These are phyloP conservation scores for Eudorina sp. DNA, from an alignment of 139 green algal species.

Conservation along the genomic window DNA sequence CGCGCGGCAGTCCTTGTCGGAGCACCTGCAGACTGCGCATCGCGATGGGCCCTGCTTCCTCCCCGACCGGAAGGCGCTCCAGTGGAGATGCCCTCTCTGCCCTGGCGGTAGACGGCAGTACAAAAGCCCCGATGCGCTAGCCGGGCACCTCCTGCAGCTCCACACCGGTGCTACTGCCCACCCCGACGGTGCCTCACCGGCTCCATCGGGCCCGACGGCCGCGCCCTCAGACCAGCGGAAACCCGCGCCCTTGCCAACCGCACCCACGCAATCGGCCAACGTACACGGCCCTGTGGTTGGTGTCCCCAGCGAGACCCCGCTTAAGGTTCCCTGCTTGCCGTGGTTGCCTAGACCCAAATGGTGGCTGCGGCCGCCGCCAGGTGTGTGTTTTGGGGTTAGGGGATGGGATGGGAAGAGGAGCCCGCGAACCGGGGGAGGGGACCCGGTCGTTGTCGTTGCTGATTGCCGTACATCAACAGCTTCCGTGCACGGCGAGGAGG, in stretches of 20 bases:
- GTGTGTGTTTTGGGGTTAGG: no score
- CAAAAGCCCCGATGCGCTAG: not conserved
- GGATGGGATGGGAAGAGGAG: no score
- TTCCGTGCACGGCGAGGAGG: no score
- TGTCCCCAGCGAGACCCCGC: not conserved
- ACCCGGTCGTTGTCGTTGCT: no score
- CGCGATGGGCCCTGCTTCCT: not conserved
- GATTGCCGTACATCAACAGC: no score
- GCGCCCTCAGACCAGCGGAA: no score
- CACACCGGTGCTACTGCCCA: not conserved
- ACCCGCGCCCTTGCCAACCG: not conserved
- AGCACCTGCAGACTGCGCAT: conserved; percentile 3
- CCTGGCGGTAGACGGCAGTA: not conserved
- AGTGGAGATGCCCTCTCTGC: conserved; percentile 18
- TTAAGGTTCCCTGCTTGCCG: conserved; percentile 6
- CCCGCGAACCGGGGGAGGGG: no score
- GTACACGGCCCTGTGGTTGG: no score
- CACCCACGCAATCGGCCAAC: no score
- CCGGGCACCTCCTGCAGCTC: not conserved
- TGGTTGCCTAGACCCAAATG: conserved; percentile 34
- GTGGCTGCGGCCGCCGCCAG: not conserved
- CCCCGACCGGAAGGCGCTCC: not conserved
- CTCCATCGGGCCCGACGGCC: not conserved
- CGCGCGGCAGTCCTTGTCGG: not conserved
- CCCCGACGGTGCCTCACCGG: not conserved